A percentile compares a stretch with the other conserved stretches of the same genome.
These are phyloP conservation scores for Citrullus amarus DNA, from an alignment of 306 rosid genomes.

Conservation along the genomic window DNA sequence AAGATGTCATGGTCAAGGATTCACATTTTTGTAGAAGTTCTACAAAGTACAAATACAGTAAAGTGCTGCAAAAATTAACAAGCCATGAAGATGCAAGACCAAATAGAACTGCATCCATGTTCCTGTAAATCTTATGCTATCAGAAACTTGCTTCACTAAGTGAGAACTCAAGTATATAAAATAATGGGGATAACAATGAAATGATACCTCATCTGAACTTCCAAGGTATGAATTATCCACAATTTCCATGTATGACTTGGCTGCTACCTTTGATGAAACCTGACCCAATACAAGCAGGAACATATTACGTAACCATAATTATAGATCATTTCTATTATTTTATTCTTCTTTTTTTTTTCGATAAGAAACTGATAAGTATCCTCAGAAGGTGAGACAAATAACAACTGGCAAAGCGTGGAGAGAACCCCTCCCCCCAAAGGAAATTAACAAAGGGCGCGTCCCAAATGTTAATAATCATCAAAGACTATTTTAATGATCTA, in stretches of 20 bases:
- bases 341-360: too few species aligned
- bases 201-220: conserved; percentile 47
- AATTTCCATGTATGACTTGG: conserved; percentile 42
- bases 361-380: too few species aligned
- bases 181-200: background rate
- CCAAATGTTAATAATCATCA: too few species aligned
- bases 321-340: background rate
- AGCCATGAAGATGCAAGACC: background rate
- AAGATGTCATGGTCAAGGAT: background rate
- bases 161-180: background rate
- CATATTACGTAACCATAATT: background rate
- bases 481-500: too few species aligned
- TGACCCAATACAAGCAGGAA: conserved; percentile 13
- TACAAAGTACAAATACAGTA: background rate
- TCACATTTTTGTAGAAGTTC: background rate
- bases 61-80: background rate
- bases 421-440: too few species aligned
- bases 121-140: background rate
- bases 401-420: too few species aligned
- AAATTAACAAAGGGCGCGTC: too few species aligned
- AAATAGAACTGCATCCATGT: too few species aligned
- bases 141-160: conserved; percentile 21
- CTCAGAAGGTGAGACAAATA: too few species aligned
- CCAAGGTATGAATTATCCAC: conserved; percentile 65
- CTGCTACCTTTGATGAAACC: conserved; percentile 47